A percentile compares a stretch with the other conserved stretches of the same genome.
phyloP scores from a whole-genome alignment of 331 rosid species.

The Dryas integrifolia region DNA sequence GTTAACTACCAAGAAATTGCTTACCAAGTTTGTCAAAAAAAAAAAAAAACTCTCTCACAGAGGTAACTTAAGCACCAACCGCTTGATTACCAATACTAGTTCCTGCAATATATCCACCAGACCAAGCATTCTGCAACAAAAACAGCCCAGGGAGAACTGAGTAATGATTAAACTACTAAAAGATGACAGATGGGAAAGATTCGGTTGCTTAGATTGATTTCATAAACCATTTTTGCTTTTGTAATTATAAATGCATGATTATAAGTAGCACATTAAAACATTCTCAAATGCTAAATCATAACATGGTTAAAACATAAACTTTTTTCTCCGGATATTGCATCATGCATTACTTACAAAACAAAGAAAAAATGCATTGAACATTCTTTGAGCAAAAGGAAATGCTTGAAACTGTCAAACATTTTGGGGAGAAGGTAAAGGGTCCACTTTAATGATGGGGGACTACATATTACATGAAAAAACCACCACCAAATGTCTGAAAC shows the following conservation, averaged over 20 bases:
- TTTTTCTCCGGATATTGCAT: neutral
- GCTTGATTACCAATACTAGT: slow-evolving; percentile 48
- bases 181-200: neutral
- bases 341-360: neutral
- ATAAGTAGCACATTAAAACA: neutral
- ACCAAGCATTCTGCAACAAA: slow-evolving; percentile 56
- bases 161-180: neutral
- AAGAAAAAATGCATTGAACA: neutral
- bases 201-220: neutral
- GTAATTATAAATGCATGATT: neutral
- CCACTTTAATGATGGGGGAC: too few species aligned
- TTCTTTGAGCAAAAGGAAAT: neutral
- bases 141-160: neutral
- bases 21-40: neutral
- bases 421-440: neutral
- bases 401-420: neutral
- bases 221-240: neutral
- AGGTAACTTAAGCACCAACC: slow-evolving; percentile 16
- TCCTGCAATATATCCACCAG: slow-evolving; percentile 59
- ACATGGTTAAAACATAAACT: neutral
- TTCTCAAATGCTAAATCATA: neutral
- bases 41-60: neutral
- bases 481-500: neutral
- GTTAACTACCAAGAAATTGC: neutral
- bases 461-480: too few species aligned